Conservation (phyloP, 495 filamentous ascomycete species). For the Cryomyces minteri region DNA sequence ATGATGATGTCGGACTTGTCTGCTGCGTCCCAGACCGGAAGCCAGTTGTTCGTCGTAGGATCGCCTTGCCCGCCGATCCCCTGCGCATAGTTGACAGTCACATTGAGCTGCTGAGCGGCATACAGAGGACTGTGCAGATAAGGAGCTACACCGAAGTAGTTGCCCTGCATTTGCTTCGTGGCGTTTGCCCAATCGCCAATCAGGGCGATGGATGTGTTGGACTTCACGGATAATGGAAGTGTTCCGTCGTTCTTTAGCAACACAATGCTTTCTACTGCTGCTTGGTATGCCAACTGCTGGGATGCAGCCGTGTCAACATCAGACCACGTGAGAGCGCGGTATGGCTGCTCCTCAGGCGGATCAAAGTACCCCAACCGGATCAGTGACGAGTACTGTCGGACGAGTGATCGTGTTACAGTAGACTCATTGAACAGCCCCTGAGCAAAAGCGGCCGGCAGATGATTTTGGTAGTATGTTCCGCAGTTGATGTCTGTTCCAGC, state of each 20-base stretch:
- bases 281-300: constrained; percentile 35
- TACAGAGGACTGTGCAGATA: constrained; percentile 32
- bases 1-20: constrained; percentile 34
- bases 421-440: constrained; percentile 28
- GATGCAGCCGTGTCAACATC: constrained; percentile 32
- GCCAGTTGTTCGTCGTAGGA: constrained; percentile 17
- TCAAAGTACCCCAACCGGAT: constrained; percentile 44
- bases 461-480: constrained; percentile 34
- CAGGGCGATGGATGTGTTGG: constrained; percentile 28
- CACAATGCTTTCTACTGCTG: constrained; percentile 38
- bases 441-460: constrained; percentile 28
- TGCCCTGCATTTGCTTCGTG: constrained; percentile 40
- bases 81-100: constrained; percentile 30
- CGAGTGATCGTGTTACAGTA: constrained; percentile 33
- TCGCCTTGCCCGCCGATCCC: constrained; percentile 25
- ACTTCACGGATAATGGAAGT: constrained; percentile 27
- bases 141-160: constrained; percentile 28
- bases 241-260: constrained; percentile 43
- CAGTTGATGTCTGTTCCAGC: constrained; percentile 47
- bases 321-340: constrained; percentile 31
- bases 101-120: constrained; percentile 25
- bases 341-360: constrained; percentile 20
- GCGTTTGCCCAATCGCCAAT: constrained; percentile 42
- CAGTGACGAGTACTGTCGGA: constrained; percentile 36
- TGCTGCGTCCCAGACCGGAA: constrained; percentile 25